Base-by-base conservation (phyloP, 2,329 filamentous ascomycete genomes). In the Myotisia sp. region DNA sequence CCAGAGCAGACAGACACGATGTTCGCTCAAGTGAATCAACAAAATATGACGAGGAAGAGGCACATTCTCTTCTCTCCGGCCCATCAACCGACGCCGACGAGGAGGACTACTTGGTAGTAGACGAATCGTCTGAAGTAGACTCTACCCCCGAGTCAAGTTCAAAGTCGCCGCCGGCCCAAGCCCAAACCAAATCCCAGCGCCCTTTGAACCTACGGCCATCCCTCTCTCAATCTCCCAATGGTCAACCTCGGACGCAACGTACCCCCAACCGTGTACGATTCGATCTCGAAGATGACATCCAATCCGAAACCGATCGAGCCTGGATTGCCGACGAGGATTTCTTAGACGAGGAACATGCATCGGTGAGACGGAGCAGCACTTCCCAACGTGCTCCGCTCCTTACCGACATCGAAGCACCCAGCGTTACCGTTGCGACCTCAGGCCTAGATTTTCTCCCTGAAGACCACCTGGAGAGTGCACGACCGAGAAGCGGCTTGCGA, bases 401-500 rank as follows among this genome's bases (percentile, higher is more conserved):
- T 42, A 90, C 82, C 5, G 74, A 76, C 42, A 83, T 92, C 42
- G 80, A 90, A 56, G 82, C 82, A 1, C 85, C 86, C 1, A 80
- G 79, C 41, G 69, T 80, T 29, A 76, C 82, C 7, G 60, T 92
- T 30, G 82, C 67, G 61, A 77, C 58, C 45, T 63, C 64, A 17
- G 67, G 72, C 36, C 48, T 59, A 2, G 59, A 69, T 38, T 67
- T 71, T 46, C 62, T 67, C 36, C 64, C 69, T 0, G 69, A 74
- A 45, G 69, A 76, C 33, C 59, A 72, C 39, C 52, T 76, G 37
- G 71, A 75, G 45, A 65, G 57, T 42, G 67, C 71, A 13, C 70
- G 86, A 37, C 85, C 87, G 29, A 87, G 87, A 60, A 92, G 83
- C 38, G 79, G 80, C 4, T 69, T 95, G 60, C 68, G 71, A 42